phyloP scores from a whole-genome alignment of 2,329 filamentous ascomycete genomes.

The Hypoxylon sp. region DNA sequence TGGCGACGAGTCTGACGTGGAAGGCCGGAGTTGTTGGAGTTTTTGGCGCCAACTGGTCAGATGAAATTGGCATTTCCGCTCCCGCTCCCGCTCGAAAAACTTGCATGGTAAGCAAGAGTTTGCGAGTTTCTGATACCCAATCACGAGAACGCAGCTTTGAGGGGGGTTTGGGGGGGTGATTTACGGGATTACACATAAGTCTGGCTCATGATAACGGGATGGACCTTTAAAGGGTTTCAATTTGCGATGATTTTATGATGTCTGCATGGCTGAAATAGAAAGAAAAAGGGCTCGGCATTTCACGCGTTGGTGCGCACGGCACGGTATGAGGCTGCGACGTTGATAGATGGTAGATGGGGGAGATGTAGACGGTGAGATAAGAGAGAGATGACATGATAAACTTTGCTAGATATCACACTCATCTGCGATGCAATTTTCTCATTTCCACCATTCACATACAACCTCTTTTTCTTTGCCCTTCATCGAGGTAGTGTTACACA shows the following conservation, averaged over 20 bases:
- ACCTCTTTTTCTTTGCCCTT: no score
- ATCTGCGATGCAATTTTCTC: conserved; percentile 11
- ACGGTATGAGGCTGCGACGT: neutral
- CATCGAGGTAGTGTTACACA: neutral
- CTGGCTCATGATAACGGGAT: conserved; percentile 6
- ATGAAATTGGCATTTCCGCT: conserved; percentile 24
- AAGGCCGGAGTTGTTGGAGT: conserved; percentile 4
- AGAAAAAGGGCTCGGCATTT: conserved; percentile 3
- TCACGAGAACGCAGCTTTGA: conserved; percentile 20
- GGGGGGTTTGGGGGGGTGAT: neutral
- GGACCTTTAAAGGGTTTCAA: neutral
- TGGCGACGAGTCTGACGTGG: conserved; percentile 15
- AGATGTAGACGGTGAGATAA: neutral
- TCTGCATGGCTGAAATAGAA: conserved; percentile 6
- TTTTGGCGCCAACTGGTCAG: conserved; percentile 18
- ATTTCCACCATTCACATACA: neutral
- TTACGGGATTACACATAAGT: conserved; percentile 25
- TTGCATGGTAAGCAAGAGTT: conserved; percentile 34
- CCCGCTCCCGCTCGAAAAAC: conserved; percentile 1
- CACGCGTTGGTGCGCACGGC: neutral
- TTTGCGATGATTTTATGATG: conserved; percentile 19
- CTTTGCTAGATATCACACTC: conserved; percentile 20
- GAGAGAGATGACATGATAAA: conserved; percentile 16
- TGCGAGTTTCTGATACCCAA: conserved; percentile 41
- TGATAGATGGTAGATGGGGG: neutral